These are phyloP conservation scores for Sarcocystis neurona DNA, from an alignment of 169 alveolate species.

Conservation along the genomic window DNA sequence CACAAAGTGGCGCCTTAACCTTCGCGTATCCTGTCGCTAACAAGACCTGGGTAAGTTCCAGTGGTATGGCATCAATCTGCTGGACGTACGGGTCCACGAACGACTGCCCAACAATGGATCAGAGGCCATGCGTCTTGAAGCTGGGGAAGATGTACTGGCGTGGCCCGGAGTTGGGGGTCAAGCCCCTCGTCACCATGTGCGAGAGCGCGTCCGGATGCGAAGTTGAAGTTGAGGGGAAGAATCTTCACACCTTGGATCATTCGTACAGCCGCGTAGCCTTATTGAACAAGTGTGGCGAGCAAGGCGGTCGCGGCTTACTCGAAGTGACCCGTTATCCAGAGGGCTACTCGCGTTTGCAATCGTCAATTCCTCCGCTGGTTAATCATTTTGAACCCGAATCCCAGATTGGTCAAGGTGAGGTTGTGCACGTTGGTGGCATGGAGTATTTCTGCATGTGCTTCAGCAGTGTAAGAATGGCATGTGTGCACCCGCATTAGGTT, in stretches of 20 bases:
- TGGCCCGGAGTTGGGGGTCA: conserved; percentile 27
- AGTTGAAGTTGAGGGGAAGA: conserved; percentile 21
- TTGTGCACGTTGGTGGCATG: background rate
- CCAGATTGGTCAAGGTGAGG: background rate
- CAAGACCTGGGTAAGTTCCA: conserved; percentile 37
- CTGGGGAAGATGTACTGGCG: conserved; percentile 32
- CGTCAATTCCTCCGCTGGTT: background rate
- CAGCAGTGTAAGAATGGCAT: background rate
- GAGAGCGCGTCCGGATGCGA: conserved; percentile 30
- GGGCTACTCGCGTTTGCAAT: background rate
- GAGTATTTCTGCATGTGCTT: background rate
- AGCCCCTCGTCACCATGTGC: conserved; percentile 11
- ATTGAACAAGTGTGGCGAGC: conserved; percentile 46
- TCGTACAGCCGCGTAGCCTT: conserved; percentile 54
- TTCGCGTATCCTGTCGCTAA: background rate
- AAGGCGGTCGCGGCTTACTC: conserved; percentile 45
- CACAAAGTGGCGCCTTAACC: background rate
- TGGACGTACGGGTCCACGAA: conserved; percentile 13
- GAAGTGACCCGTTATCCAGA: background rate
- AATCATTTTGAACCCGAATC: background rate
- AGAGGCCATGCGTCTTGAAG: conserved; percentile 1
- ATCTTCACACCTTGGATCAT: conserved; percentile 42
- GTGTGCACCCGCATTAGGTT: background rate
- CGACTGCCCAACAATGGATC: background rate
- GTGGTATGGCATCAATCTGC: conserved; percentile 45